Percentiles rank a stretch among this genome's conserved stretches.
phyloP scores from a whole-genome alignment of 345 rosid genomes.

The Eucalyptus brandiana region DNA sequence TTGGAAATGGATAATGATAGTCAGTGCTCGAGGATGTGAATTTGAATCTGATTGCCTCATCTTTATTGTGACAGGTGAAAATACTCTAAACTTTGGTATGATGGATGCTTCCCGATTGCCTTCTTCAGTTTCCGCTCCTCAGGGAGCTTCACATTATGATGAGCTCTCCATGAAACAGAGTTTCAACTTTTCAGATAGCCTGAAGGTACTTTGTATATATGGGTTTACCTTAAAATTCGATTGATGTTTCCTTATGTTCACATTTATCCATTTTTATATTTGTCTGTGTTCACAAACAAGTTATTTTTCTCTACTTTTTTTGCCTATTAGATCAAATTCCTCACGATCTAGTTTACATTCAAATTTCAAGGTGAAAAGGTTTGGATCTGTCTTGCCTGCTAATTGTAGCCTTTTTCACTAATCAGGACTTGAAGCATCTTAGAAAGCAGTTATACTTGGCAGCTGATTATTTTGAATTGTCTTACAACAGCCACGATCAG shows the following conservation, averaged over 20 bases:
- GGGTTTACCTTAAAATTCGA: not conserved
- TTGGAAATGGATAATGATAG: not conserved
- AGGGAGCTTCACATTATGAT: conserved; percentile 42
- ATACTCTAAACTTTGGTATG: not conserved
- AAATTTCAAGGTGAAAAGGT: not conserved
- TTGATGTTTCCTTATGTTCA: not conserved
- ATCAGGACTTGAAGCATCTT: conserved; percentile 60
- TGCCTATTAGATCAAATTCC: not conserved
- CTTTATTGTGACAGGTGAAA: not conserved
- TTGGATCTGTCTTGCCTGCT: not conserved
- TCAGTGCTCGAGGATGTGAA: not conserved
- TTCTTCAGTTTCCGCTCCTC: conserved; percentile 16
- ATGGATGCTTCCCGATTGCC: not conserved
- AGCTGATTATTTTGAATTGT: conserved; percentile 66
- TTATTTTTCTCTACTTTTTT: not conserved
- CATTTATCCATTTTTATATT: not conserved
- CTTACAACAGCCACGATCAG: conserved; percentile 39
- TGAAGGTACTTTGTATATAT: conserved; percentile 22
- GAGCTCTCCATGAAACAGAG: conserved; percentile 65
- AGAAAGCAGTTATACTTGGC: conserved; percentile 71
- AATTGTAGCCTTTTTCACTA: not conserved
- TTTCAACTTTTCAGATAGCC: conserved; percentile 50
- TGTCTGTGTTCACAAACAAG: not conserved
- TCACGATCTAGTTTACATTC: not conserved
- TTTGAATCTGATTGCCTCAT: not conserved